Conservation (phyloP, 1,139 yeast genomes). For the Suhomyces anneliseae region DNA sequence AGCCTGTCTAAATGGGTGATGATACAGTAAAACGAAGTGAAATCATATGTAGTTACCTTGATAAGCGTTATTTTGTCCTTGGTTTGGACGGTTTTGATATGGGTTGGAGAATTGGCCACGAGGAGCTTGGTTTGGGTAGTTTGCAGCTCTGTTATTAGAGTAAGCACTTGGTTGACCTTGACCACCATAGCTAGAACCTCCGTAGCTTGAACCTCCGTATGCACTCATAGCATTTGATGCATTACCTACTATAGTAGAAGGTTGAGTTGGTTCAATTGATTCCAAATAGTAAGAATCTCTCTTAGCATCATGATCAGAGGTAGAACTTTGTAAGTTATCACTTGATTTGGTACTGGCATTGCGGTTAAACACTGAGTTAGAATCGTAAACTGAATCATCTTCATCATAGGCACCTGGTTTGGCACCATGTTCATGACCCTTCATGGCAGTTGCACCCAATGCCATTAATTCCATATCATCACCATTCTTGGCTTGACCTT, state of each 20-base stretch:
- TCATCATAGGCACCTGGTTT: constrained; percentile 27
- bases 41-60: constrained; percentile 11
- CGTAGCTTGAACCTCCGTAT: constrained; percentile 16
- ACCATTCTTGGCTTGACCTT: constrained; percentile 31
- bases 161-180: constrained; percentile 2
- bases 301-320: constrained; percentile 18
- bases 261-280: constrained; percentile 43
- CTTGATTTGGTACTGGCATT: constrained; percentile 9
- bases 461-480: constrained; percentile 82
- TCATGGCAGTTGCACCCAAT: constrained; percentile 85
- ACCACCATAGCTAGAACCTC: constrained; percentile 13
- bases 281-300: constrained; percentile 37
- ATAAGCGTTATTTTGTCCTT: constrained; percentile 4
- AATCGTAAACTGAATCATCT: constrained; percentile 38
- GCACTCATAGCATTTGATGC: constrained; percentile 36
- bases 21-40: constrained; percentile 3
- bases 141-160: neutral
- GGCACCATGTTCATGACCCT: constrained; percentile 60
- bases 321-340: constrained; percentile 8
- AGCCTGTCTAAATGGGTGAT: neutral
- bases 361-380: constrained; percentile 22
- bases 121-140: neutral
- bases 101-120: neutral
- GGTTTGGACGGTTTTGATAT: neutral
- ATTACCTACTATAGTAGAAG: constrained; percentile 46